A percentile compares a stretch with the other conserved stretches of the same genome.
Evolutionary conservation across 1,284 basidiomycete genomes (phyloP).

Genomic region (Dichomitus squalens): DNA sequence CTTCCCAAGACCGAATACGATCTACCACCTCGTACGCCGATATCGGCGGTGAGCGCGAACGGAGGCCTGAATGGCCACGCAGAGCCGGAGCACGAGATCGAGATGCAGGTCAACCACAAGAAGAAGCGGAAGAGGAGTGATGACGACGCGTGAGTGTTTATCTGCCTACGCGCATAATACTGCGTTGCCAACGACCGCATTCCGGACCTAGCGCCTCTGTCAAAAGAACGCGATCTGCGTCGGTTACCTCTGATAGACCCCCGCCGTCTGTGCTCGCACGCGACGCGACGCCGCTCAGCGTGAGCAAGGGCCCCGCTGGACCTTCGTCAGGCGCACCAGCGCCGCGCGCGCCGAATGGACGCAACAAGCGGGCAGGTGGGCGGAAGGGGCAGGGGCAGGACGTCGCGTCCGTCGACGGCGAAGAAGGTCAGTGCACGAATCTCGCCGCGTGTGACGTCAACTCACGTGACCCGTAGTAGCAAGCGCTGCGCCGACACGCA

Average conservation of each 20-base stretch:
- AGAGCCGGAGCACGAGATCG: constrained; percentile 47
- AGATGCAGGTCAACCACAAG: constrained; percentile 44
- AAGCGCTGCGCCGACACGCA: constrained; percentile 30
- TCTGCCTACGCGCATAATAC: constrained; percentile 7
- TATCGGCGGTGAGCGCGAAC: constrained; percentile 21
- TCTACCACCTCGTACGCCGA: constrained; percentile 30
- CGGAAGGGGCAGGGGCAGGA: constrained; percentile 47
- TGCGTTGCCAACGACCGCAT: constrained; percentile 20
- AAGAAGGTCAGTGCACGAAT: constrained; percentile 56
- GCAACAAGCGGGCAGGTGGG: constrained; percentile 46
- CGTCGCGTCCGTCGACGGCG: constrained; percentile 51
- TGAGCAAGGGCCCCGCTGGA: constrained; percentile 26
- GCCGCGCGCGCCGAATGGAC: constrained; percentile 35
- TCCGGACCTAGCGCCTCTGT: constrained; percentile 47
- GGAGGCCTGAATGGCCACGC: constrained; percentile 30
- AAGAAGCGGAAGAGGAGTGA: constrained; percentile 78
- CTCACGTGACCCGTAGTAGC: constrained; percentile 43
- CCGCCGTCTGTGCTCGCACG: constrained; percentile 39
- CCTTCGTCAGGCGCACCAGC: constrained; percentile 33
- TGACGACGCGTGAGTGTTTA: constrained; percentile 62
- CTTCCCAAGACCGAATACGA: constrained; percentile 59
- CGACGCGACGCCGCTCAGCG: constrained; percentile 47
- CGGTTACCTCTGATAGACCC: constrained; percentile 62
- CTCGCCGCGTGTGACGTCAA: constrained; percentile 31
- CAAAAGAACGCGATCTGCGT: constrained; percentile 74